Evolutionary conservation across 1,284 basidiomycete genomes (phyloP).

Genomic region (Fomes fomentarius): DNA sequence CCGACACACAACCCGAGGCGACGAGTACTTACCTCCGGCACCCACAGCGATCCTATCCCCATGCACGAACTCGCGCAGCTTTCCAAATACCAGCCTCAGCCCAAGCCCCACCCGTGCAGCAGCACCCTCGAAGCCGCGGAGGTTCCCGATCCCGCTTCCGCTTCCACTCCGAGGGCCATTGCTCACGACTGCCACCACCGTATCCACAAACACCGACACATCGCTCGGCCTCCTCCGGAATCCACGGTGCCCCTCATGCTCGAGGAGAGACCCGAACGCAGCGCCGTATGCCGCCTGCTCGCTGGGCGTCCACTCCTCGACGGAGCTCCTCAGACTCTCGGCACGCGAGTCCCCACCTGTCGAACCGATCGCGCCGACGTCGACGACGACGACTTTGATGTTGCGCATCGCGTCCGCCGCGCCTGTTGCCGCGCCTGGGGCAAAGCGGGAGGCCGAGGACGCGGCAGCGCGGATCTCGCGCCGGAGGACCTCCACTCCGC

Average conservation of each 20-base stretch:
- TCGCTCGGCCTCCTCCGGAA: constrained; percentile 55
- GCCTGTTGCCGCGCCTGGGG: constrained; percentile 34
- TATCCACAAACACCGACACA: constrained; percentile 59
- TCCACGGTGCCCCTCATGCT: constrained; percentile 38
- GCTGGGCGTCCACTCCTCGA: constrained; percentile 70
- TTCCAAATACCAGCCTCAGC: no score
- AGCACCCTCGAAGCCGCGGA: constrained; percentile 38
- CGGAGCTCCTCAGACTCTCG: constrained; percentile 47
- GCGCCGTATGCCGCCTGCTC: constrained; percentile 72
- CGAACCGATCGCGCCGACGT: constrained; percentile 60
- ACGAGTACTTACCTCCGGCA: constrained; percentile 62
- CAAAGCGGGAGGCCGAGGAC: constrained; percentile 56
- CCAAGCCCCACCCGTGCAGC: constrained; percentile 48
- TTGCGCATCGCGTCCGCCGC: constrained; percentile 58
- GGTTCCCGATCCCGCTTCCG: constrained; percentile 41
- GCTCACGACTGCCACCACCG: constrained; percentile 58
- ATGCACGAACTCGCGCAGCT: constrained; percentile 52
- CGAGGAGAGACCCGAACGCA: constrained; percentile 58
- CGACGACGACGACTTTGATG: constrained; percentile 65
- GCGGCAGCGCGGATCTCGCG: constrained; percentile 70
- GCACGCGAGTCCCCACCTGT: constrained; percentile 24
- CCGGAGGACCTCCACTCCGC: constrained; percentile 70
- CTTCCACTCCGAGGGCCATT: no score
- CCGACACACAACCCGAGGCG: neutral
- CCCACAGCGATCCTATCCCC: constrained; percentile 72